Percentiles rank a stretch among this genome's conserved stretches.
Evolutionary conservation across 2,329 filamentous ascomycete species (phyloP).

Genomic region (Aspergillus udagawae): DNA sequence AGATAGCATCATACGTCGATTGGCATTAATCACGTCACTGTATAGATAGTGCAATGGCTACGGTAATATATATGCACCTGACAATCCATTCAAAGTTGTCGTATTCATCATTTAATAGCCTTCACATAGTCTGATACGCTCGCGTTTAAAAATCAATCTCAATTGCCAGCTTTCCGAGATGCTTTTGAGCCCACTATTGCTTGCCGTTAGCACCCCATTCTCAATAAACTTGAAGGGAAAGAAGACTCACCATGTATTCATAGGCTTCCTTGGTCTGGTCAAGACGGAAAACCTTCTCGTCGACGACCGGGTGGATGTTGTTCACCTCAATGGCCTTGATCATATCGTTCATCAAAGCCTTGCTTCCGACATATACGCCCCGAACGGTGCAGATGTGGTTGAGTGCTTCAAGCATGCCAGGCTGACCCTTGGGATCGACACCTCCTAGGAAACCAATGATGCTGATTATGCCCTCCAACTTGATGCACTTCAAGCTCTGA

Average conservation of each 20-base stretch:
- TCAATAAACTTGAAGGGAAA: constrained; percentile 1
- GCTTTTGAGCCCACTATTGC: constrained; percentile 46
- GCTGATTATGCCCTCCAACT: constrained; percentile 52
- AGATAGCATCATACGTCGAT: not conserved
- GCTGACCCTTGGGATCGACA: constrained; percentile 43
- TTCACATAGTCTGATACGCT: constrained; percentile 4
- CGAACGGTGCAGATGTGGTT: constrained; percentile 52
- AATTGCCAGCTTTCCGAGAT: constrained; percentile 55
- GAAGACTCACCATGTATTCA: constrained; percentile 46
- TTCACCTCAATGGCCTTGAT: constrained; percentile 55
- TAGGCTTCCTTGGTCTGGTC: constrained; percentile 52
- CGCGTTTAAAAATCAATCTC: constrained; percentile 33
- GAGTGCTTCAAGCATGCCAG: constrained; percentile 51
- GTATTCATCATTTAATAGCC: not conserved
- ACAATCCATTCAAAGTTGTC: not conserved
- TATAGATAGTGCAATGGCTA: not conserved
- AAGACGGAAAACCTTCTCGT: constrained; percentile 54
- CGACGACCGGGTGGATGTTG: constrained; percentile 56
- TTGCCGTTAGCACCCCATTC: constrained; percentile 14
- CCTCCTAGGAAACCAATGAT: constrained; percentile 59
- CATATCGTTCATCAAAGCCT: constrained; percentile 58
- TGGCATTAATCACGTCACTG: not conserved
- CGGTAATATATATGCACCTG: not conserved
- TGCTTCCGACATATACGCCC: constrained; percentile 55
- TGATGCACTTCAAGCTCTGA: constrained; percentile 53